Conservation (phyloP, 148 eudicot species). For the Rhododendron williamsianum region DNA sequence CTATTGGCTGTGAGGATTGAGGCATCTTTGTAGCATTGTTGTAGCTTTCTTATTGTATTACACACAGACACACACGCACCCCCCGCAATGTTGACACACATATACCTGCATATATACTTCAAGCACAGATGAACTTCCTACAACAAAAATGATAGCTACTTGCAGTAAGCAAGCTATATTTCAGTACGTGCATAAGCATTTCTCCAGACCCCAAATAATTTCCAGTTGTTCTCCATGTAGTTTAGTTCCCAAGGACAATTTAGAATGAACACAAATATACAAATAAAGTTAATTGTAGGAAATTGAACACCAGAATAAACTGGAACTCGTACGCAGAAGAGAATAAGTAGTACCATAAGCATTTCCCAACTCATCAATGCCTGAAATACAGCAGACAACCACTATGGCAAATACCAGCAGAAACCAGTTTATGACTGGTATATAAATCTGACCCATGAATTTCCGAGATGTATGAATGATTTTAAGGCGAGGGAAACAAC, state of each 20-base stretch:
- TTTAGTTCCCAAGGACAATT: neutral
- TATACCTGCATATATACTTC: neutral
- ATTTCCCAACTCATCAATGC: constrained; percentile 84
- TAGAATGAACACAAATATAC: neutral
- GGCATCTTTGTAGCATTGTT: neutral
- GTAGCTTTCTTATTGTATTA: neutral
- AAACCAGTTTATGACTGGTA: constrained; percentile 97
- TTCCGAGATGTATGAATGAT: constrained; percentile 94
- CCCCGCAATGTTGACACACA: too few relatives aligned
- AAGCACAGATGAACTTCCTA: neutral
- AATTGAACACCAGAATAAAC: neutral
- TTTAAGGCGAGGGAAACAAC: constrained; percentile 98
- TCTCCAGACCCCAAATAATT: neutral
- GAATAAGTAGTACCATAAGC: constrained; percentile 69
- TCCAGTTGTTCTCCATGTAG: neutral
- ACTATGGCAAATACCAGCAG: constrained; percentile 68
- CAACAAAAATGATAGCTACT: neutral
- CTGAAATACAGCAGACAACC: constrained; percentile 73
- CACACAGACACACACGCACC: neutral
- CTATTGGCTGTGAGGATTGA: neutral
- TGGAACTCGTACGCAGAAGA: neutral
- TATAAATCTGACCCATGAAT: constrained; percentile 97
- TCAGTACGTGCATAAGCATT: neutral
- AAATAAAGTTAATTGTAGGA: neutral
- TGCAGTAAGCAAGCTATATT: neutral